phyloP scores from a whole-genome alignment of 192 early-diverging fungal species.

The Fimicolochytrium jonesii region DNA sequence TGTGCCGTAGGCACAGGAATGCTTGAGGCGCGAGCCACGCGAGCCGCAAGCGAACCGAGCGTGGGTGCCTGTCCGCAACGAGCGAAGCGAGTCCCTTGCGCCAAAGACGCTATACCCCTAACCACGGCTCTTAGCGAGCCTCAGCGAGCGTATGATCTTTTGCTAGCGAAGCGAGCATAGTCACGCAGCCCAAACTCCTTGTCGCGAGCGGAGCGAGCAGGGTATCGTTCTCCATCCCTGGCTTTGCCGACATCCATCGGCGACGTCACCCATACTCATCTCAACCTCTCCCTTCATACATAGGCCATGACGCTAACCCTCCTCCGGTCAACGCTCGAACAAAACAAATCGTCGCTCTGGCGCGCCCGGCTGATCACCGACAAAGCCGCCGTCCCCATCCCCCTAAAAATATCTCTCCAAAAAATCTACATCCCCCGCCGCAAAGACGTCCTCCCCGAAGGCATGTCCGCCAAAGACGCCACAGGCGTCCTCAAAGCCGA shows the following conservation, averaged over 20 bases:
- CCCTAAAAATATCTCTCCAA: constrained; percentile 10
- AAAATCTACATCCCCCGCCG: constrained; percentile 34
- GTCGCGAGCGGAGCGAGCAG: no score
- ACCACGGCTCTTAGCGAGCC: not conserved
- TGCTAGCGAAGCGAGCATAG: not conserved
- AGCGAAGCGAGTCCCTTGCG: no score
- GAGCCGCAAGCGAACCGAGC: no score
- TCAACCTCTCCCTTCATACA: not conserved
- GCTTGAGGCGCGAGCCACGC: no score
- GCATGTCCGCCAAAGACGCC: constrained; percentile 21
- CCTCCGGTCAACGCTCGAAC: constrained; percentile 10
- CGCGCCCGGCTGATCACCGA: constrained; percentile 16
- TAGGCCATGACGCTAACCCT: constrained; percentile 14
- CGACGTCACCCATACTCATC: not conserved
- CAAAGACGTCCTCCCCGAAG: constrained; percentile 24
- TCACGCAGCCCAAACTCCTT: no score
- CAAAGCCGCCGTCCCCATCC: constrained; percentile 24
- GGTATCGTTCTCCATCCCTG: not conserved
- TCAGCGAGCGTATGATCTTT: not conserved
- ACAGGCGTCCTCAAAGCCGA: constrained; percentile 38
- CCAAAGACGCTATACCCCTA: not conserved
- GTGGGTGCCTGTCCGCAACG: not conserved
- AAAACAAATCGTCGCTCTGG: constrained; percentile 6
- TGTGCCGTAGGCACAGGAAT: no score
- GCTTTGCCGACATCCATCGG: not conserved